phyloP scores from a whole-genome alignment of 1,284 basidiomycete species.

The Cryptococcus amylolentus region DNA sequence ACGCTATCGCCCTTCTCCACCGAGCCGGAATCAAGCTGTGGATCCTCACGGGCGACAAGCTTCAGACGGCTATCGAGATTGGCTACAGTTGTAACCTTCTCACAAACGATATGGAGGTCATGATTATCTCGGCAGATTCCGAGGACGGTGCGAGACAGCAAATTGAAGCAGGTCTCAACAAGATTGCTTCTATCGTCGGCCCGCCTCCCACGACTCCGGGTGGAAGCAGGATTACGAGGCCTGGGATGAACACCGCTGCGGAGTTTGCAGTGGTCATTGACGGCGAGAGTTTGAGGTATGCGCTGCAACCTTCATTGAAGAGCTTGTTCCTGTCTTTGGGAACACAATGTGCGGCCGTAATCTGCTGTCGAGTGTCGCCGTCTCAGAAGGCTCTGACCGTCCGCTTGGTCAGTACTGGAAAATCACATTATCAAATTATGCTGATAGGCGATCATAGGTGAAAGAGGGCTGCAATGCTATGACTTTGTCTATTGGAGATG shows the following conservation, averaged over 20 bases:
- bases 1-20: conserved; percentile 88
- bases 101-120: conserved; percentile 83
- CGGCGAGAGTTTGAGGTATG: conserved; percentile 84
- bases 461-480: conserved; percentile 94
- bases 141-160: conserved; percentile 72
- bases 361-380: conserved; percentile 94
- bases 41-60: conserved; percentile 76
- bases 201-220: conserved; percentile 37
- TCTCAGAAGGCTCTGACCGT: conserved; percentile 96
- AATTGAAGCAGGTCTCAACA: conserved; percentile 90
- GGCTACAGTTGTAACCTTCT: conserved; percentile 88
- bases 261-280: conserved; percentile 94
- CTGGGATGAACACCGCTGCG: conserved; percentile 13
- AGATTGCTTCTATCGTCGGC: conserved; percentile 77
- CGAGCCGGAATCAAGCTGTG: conserved; percentile 94
- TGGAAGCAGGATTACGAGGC: conserved; percentile 30
- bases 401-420: conserved; percentile 63
- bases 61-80: conserved; percentile 97
- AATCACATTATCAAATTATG: neutral
- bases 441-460: conserved; percentile 56
- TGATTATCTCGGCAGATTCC: conserved; percentile 88
- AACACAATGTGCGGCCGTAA: conserved; percentile 94
- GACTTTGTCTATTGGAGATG: conserved; percentile 95
- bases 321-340: conserved; percentile 83
- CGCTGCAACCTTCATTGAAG: conserved; percentile 73